Evolutionary conservation across 2,329 filamentous ascomycete genomes (phyloP), one percentile per base, ranked within the genome.

Genomic region (Penicillium corylophilum): DNA sequence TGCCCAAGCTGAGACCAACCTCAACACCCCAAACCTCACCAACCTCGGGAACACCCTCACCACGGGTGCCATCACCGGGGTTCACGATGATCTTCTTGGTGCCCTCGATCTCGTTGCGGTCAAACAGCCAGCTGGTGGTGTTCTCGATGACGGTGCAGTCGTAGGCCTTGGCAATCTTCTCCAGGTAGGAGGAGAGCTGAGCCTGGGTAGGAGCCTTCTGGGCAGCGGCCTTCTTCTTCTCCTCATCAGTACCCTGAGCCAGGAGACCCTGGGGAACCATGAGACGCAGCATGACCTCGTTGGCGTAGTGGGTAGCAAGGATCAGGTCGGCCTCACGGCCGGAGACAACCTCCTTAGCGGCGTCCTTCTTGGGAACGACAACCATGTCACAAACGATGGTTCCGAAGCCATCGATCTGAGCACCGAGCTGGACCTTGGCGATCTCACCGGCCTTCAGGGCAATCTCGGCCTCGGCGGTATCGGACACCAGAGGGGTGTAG

Each of bases 11-110:
- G 70, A 99, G 84, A 64, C 93, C 93, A 71, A 96, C 85, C 81
- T 99, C 94, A 49, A 99, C 90, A 74, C 94, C 94, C 94, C 94
- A 99, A 55, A 95, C 92, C 72, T 99, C 94, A 62, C 90, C 88
- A 51, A 95, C 78, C 68, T 95, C 93, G 51, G 94, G 89, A 51
- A 85, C 75, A 68, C 94, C 94, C 56, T 99, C 94, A 51, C 93
- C 93, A 79, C 91, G 95, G 70, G 88, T 85, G 60, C 90, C 90
- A 67, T 96, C 83, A 29, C 91, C 89, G 22, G 74, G 74, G 33
- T 90, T 83, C 51, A 99, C 80, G 62, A 99, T 94, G 69, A 99
- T 96, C 85, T 96, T 97, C 86, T 96, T 96, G 81, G 88, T 86
- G 66, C 89, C 89, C 79, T 99, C 94, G 60, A 99, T 97, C 76